These are phyloP conservation scores for Lentinus tigrinus DNA, from an alignment of 768 basidiomycete species.

Conservation along the genomic window DNA sequence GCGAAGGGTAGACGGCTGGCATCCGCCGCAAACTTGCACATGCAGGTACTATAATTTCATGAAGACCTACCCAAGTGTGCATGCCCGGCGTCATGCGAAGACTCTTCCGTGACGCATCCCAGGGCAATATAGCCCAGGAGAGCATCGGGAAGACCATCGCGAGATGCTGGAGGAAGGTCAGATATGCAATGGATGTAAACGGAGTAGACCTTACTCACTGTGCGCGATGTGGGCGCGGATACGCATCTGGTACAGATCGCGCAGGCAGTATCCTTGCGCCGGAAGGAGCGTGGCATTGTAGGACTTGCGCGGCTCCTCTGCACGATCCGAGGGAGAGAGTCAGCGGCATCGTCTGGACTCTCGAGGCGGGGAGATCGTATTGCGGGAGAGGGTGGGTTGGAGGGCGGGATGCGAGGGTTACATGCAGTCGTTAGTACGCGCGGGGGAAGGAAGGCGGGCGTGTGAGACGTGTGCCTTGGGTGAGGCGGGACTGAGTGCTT, in stretches of 20 bases:
- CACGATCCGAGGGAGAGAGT: too few species aligned
- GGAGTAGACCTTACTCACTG: constrained; percentile 46
- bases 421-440: too few species aligned
- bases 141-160: constrained; percentile 45
- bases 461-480: too few species aligned
- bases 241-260: constrained; percentile 70
- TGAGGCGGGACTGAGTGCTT: too few species aligned
- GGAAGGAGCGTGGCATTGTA: constrained; percentile 9
- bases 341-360: too few species aligned
- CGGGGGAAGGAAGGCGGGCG: too few species aligned
- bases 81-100: constrained; percentile 69
- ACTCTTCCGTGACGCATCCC: constrained; percentile 38
- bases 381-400: too few species aligned
- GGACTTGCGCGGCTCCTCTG: constrained; percentile 9
- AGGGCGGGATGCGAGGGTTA: too few species aligned
- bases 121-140: constrained; percentile 42
- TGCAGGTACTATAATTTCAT: neutral
- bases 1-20: too few species aligned
- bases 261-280: constrained; percentile 52
- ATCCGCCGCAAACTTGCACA: constrained; percentile 2
- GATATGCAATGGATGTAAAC: neutral
- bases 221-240: constrained; percentile 82
- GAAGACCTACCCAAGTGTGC: constrained; percentile 52
- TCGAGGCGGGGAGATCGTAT: too few species aligned
- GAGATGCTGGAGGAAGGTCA: constrained; percentile 44